Conservation (phyloP, 108 stramenopile genomes). For the Pelagomonas calceolata region DNA sequence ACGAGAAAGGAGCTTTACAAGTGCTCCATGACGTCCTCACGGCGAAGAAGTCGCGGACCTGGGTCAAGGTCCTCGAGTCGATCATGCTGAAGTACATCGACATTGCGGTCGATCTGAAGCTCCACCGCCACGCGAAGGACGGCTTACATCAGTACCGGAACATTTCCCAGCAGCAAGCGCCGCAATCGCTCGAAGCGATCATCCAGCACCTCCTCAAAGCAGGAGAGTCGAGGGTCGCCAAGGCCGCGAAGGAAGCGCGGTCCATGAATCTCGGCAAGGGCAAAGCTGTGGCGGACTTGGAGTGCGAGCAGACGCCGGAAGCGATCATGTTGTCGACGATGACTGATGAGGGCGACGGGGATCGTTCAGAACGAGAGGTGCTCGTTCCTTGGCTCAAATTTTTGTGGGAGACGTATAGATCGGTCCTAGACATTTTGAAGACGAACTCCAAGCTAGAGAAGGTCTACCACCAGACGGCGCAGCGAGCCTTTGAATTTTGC, state of each 20-base stretch:
- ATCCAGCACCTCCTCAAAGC: conserved; percentile 72
- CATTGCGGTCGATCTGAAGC: conserved; percentile 74
- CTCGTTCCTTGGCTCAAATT: conserved; percentile 91
- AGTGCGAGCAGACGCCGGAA: conserved; percentile 65
- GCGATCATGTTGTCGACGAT: conserved; percentile 82
- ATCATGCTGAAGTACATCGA: conserved; percentile 84
- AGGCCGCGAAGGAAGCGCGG: conserved; percentile 61
- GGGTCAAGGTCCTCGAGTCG: conserved; percentile 84
- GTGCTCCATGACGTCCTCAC: conserved; percentile 65
- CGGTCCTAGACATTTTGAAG: conserved; percentile 82
- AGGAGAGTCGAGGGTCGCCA: conserved; percentile 58
- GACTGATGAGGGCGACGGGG: conserved; percentile 78
- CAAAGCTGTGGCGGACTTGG: conserved; percentile 69
- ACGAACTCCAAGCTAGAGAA: conserved; percentile 82
- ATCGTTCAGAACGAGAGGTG: conserved; percentile 69
- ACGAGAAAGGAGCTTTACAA: conserved; percentile 48
- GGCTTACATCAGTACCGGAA: conserved; percentile 96
- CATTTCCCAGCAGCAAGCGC: conserved; percentile 76
- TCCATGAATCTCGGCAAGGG: not conserved
- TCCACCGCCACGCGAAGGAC: conserved; percentile 84
- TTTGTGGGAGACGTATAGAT: conserved; percentile 93
- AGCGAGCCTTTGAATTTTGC: conserved; percentile 78
- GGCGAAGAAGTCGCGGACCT: conserved; percentile 70
- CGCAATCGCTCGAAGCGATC: conserved; percentile 82
- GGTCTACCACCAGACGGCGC: conserved; percentile 78